Conservation (phyloP, 2,329 filamentous ascomycete species). For the Orbilia quercus region DNA sequence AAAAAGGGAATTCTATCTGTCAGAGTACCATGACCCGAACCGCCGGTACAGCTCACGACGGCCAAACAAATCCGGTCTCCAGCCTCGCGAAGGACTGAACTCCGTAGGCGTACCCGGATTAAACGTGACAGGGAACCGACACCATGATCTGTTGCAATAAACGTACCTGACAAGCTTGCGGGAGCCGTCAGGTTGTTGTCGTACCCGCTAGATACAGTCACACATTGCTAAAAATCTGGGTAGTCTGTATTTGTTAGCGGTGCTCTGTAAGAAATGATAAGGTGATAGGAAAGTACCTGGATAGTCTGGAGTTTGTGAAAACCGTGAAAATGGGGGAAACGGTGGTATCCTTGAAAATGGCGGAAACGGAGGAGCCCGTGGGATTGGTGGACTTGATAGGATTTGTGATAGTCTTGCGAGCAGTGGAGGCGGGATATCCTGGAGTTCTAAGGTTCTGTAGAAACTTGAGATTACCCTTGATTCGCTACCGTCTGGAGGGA, state of each 20-base stretch:
- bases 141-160: conserved; percentile 15
- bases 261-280: too few relatives aligned
- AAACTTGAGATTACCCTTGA: background rate
- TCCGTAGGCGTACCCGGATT: background rate
- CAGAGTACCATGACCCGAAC: too few relatives aligned
- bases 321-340: too few relatives aligned
- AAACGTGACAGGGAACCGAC: conserved; percentile 12
- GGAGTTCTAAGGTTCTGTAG: background rate
- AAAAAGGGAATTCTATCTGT: too few relatives aligned
- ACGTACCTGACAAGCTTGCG: background rate
- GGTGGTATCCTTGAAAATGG: too few relatives aligned
- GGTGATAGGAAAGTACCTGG: too few relatives aligned
- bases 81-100: background rate
- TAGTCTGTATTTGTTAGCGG: background rate
- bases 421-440: background rate
- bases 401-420: background rate
- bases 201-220: conserved; percentile 17
- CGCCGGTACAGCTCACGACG: too few relatives aligned
- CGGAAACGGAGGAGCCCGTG: too few relatives aligned
- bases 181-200: background rate
- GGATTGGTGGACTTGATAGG: too few relatives aligned
- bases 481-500: background rate
- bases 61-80: too few relatives aligned
- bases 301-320: too few relatives aligned
- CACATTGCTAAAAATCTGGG: conserved; percentile 20